Percentiles rank a stretch among this genome's conserved stretches.
These are phyloP conservation scores for Nemophila menziesii DNA, from an alignment of 257 asterid genomes.

Conservation along the genomic window DNA sequence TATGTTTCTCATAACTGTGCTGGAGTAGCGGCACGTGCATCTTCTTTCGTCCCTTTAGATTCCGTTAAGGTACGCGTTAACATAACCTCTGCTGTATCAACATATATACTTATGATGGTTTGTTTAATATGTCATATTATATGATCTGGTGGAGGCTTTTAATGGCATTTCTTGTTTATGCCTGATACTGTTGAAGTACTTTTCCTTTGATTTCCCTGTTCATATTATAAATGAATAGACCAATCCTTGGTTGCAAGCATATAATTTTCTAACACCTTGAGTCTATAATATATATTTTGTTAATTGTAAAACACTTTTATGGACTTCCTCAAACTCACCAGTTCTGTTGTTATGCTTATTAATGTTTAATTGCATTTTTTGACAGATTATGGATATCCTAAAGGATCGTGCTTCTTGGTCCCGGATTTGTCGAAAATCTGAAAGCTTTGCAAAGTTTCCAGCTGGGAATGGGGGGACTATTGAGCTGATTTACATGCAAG, in stretches of 20 bases:
- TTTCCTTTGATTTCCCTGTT: too few relatives aligned
- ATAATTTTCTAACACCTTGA: too few relatives aligned
- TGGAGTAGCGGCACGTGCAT: constrained; percentile 45
- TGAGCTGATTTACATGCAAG: constrained; percentile 36
- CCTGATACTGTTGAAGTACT: too few relatives aligned
- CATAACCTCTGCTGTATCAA: neutral
- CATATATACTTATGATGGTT: neutral
- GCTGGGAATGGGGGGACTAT: constrained; percentile 26
- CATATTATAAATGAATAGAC: too few relatives aligned
- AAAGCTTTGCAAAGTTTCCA: constrained; percentile 22
- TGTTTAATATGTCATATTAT: neutral
- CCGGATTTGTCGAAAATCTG: constrained; percentile 22
- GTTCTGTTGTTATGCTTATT: neutral
- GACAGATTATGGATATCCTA: constrained; percentile 29
- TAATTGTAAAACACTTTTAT: neutral
- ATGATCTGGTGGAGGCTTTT: too few relatives aligned
- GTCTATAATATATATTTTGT: too few relatives aligned
- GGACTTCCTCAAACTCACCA: neutral
- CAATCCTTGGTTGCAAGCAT: too few relatives aligned
- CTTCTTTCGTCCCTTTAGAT: constrained; percentile 20
- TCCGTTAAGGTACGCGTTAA: constrained; percentile 25
- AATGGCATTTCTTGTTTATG: too few relatives aligned
- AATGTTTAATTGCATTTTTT: neutral
- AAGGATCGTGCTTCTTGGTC: constrained; percentile 31
- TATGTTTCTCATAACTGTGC: constrained; percentile 19